phyloP scores from a whole-genome alignment of 2,329 filamentous ascomycete genomes.

The Colletotrichum tabaci region DNA sequence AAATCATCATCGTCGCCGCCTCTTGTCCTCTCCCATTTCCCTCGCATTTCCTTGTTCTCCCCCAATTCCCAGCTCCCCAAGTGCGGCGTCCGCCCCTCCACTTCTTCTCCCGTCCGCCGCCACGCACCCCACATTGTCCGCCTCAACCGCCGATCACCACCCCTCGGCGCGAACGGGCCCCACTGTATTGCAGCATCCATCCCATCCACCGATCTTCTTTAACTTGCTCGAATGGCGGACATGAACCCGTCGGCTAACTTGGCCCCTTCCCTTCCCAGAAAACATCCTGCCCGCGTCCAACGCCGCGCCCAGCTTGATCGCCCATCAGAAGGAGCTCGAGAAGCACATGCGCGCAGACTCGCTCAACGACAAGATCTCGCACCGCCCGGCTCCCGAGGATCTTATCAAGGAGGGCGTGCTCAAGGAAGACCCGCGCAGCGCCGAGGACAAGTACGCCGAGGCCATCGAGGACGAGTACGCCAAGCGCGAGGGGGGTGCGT shows the following conservation, averaged over 20 bases:
- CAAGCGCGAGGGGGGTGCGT: constrained; percentile 74
- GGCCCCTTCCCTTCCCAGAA: constrained; percentile 61
- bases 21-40: no score
- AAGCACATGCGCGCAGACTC: constrained; percentile 90
- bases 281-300: constrained; percentile 88
- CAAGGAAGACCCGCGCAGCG: constrained; percentile 74
- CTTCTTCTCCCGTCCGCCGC: constrained; percentile 18
- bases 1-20: not conserved
- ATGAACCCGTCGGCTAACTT: not conserved
- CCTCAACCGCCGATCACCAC: constrained; percentile 37
- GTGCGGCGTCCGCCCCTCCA: constrained; percentile 3
- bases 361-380: constrained; percentile 88
- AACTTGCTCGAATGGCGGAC: not conserved
- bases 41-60: constrained; percentile 22
- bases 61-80: not conserved
- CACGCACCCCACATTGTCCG: constrained; percentile 26
- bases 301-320: constrained; percentile 84
- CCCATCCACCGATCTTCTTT: not conserved
- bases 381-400: constrained; percentile 82
- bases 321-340: constrained; percentile 86
- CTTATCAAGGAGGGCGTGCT: constrained; percentile 87
- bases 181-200: not conserved
- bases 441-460: constrained; percentile 71
- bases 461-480: constrained; percentile 76
- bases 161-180: not conserved